Conservation (phyloP, 2,329 filamentous ascomycete species). For the Paradendryphiella salina region DNA sequence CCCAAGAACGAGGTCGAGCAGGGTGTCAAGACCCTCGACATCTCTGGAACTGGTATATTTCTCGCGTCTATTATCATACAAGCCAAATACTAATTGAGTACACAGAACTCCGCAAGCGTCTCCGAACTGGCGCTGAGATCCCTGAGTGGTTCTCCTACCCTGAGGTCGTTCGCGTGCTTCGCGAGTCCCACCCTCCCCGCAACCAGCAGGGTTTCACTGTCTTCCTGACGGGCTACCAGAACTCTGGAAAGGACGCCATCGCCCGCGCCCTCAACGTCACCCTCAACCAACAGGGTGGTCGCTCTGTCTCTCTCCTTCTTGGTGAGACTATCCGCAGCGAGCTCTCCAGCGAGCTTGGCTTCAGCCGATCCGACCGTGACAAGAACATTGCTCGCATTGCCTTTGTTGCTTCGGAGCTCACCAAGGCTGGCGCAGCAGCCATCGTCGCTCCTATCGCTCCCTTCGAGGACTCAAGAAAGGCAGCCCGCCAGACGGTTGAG, state of each 20-base stretch:
- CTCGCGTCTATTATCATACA: background rate
- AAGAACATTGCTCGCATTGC: constrained; percentile 95
- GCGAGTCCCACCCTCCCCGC: constrained; percentile 93
- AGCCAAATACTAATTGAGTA: background rate
- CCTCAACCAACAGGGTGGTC: constrained; percentile 95
- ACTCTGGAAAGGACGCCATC: constrained; percentile 95
- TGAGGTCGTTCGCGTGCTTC: constrained; percentile 93
- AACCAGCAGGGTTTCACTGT: constrained; percentile 94
- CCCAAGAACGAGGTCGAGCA: constrained; percentile 86
- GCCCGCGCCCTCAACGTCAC: constrained; percentile 95
- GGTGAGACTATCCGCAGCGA: constrained; percentile 94
- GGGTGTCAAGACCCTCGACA: constrained; percentile 73
- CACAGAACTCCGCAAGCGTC: constrained; percentile 81
- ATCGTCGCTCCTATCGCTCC: constrained; percentile 96
- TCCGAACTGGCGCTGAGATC: constrained; percentile 90
- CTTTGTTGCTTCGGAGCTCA: constrained; percentile 94
- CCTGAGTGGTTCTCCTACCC: constrained; percentile 99
- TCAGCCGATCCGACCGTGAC: constrained; percentile 88
- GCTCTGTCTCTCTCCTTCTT: constrained; percentile 89
- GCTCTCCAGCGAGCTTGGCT: constrained; percentile 92
- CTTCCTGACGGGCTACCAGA: constrained; percentile 96
- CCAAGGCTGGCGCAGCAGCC: constrained; percentile 87
- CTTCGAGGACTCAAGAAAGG: constrained; percentile 75
- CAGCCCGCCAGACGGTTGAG: constrained; percentile 82
- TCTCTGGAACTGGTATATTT: constrained; percentile 53